Evolutionary conservation across 345 rosid genomes (phyloP), one percentile per base, ranked within the genome.

Genomic region (Syzygium jambos): DNA sequence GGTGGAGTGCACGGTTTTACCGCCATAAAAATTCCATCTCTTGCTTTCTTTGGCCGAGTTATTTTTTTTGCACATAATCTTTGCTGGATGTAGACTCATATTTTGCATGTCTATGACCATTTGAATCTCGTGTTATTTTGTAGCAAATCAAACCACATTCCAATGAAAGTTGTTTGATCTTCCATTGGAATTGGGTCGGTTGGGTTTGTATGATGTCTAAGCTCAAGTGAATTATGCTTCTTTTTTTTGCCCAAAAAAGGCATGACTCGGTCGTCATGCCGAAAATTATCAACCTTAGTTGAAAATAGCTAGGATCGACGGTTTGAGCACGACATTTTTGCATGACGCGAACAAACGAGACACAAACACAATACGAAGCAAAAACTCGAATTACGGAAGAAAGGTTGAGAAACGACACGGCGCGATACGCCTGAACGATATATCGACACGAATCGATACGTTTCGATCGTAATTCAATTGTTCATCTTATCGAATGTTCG

Each of bases 391-490:
- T 56, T 56, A 23, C 25, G 13, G n/a, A 23, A 56, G n/a, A 53
- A 23, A 22, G 10, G 2, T 56, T 56, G 5, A 56, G 61, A 56
- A 56, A 56, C 25, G 61, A 56, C 2, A 56, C 12, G 5, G 4
- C 19, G 5, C 11, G 61, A 56, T 9, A 0, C 0, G n/a, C n/a
- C 23, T 5, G 12, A 56, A 23, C 61, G 25, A 56, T 56, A 56
- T 23, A 56, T 23, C 5, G n/a, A 56, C n/a, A 23, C 4, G 61
- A 4, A 56, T 56, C 1, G 1, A 10, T 56, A 23, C 46, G 7
- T 56, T 56, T 56, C 61, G 6, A 56, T 23, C 23, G 9, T 56
- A 56, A 56, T 56, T 23, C n/a, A 0, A 9, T 56, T 10, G 0
- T 56, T 22, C 25, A 23, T 56, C n/a, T 56, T 10, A 23, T 12